Base-by-base conservation (phyloP, 225 moss, liverwort and hornwort genomes). In the Pleurozium schreberi region DNA sequence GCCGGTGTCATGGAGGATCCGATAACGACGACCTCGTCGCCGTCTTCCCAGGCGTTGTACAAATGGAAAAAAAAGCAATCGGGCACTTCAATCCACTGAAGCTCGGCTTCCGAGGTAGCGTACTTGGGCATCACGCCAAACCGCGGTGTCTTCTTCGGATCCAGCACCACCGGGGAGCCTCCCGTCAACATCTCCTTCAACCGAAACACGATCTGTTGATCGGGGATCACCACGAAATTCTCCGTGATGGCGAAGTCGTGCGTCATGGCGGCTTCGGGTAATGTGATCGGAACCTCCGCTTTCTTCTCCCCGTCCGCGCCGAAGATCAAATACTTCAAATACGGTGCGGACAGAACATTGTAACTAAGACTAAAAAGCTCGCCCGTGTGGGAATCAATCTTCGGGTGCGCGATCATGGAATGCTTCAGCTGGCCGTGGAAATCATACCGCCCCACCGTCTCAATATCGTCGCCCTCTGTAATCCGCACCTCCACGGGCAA, bases 401-500 rank as follows among this genome's bases (percentile, higher is more conserved):
- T 98, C 26, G 98, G 98, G 82, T 98, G 98, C 47, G 98, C 98
- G 50, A 98, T 98, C 98, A 98, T 98, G 75, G 97, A 96, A 69
- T 92, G 93, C 53, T 78, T 85, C 68, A 96, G 96, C 92, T 96
- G 95, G 52, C 97, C 96, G 33, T 93, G 94, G 68, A 98, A 98
- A 80, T 98, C 95, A 57, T 94, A 96, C 59, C 96, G 93, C 5
- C 96, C 95, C 16, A 93, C 89, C 1, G 98, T 98, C 81, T 94
- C 92, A 53, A 98, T 88, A n/a, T 98, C 98, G 26, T 95, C 92
- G 18, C 96, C 92, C 9, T 90, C 92, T 33, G 92, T 93, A 28
- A 98, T 81, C 22, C 87, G 92, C 5, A 98, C 95, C 33, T 90
- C 91, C 82, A 96, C 95, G 3, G 98, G 98, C 33, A 95, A 85